Evolutionary conservation across 352 stramenopile genomes (phyloP).

Genomic region (Lagenidium sp.): DNA sequence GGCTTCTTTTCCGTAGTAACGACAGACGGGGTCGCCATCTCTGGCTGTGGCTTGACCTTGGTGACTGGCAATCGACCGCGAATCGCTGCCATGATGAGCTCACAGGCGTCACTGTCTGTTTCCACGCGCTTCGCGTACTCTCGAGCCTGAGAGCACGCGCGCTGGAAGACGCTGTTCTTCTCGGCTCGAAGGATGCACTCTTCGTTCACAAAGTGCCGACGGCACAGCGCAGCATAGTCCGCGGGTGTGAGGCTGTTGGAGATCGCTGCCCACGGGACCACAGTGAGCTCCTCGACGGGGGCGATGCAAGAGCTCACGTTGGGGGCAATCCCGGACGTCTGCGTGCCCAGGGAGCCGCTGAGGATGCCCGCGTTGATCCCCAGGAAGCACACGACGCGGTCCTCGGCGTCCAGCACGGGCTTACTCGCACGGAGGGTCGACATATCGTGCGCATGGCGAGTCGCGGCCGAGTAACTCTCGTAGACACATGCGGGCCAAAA

Average conservation of each 20-base stretch:
- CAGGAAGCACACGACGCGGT: constrained; percentile 78
- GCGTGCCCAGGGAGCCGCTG: constrained; percentile 10
- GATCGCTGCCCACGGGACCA: constrained; percentile 10
- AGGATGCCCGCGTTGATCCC: constrained; percentile 35
- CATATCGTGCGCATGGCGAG: constrained; percentile 37
- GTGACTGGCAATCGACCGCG: background rate
- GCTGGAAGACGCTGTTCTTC: constrained; percentile 36
- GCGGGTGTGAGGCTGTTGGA: too few species aligned
- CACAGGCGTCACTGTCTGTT: constrained; percentile 15
- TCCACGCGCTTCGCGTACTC: constrained; percentile 18
- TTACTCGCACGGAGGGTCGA: constrained; percentile 27
- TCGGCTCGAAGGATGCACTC: constrained; percentile 25
- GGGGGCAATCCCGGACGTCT: constrained; percentile 18
- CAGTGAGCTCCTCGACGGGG: constrained; percentile 26
- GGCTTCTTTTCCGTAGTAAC: too few species aligned
- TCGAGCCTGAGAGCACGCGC: constrained; percentile 40
- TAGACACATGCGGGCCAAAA: constrained; percentile 75
- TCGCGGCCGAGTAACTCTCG: constrained; percentile 34
- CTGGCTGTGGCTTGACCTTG: background rate
- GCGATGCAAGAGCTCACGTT: constrained; percentile 42
- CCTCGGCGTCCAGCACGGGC: constrained; percentile 46
- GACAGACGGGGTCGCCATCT: background rate
- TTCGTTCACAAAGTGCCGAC: constrained; percentile 16
- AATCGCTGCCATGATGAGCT: constrained; percentile 10
- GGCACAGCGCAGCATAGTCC: constrained; percentile 35